Evolutionary conservation across 495 filamentous ascomycete species (phyloP), one percentile per base, ranked within the genome.

Genomic region (Trichoderma gamsii): DNA sequence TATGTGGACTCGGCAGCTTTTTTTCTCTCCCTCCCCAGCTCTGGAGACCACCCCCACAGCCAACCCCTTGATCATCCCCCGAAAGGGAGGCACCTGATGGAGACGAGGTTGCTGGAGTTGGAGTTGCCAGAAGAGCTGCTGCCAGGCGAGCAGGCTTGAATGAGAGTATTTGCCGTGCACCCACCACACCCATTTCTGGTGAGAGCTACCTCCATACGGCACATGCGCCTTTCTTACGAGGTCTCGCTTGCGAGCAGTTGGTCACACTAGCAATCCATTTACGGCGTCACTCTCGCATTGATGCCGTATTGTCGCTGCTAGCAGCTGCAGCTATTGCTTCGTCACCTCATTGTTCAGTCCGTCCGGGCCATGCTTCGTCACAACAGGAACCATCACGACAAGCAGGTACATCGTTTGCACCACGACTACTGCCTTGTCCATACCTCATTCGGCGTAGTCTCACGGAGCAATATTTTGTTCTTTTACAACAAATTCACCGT

Each of bases 81-180:
- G n/a, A 25, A 56, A 23, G n/a, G 51, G 16, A 29, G 56, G 12
- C 56, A 61, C 56, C 56, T 61, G 25, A 61, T 61, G 56, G 56
- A 29, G 25, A 61, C 25, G 56, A 61, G 18, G 13, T 52, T 11
- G n/a, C 21, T 52, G 18, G 21, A 1, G 8, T 21, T 21, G 49
- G 25, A 21, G 43, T n/a, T 61, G 56, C 56, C n/a, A 32, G 44
- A 49, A 18, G 13, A 29, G 56, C 11, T 61, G 56, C 56, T 61
- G 56, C 5, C 7, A 29, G 25, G 27, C 4, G 29, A 32, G 27
- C 56, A 0, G 27, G 56, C 6, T 12, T 13, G 27, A 32, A 61
- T 61, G 56, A 52, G 25, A 21, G 29, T 23, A 61, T 32, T 35
- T 61, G 56, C 56, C 56, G 25, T 61, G 56, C 56, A 61, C 56